phyloP scores from a whole-genome alignment of 2,329 filamentous ascomycete genomes.

The Colletotrichum sp. region DNA sequence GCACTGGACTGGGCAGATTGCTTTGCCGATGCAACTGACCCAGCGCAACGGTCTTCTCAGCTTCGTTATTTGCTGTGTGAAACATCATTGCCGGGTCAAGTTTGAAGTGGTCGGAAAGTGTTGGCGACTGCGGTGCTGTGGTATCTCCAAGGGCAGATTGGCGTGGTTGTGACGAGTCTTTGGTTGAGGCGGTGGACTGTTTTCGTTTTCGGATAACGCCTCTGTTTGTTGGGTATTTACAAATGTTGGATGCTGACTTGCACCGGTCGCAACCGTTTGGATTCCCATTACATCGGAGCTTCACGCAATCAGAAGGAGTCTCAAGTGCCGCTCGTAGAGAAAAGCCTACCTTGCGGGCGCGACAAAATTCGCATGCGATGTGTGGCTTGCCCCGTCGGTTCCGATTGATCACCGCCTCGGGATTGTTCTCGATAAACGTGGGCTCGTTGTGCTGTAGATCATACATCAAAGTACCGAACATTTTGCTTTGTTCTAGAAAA shows the following conservation, averaged over 20 bases:
- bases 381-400: neutral
- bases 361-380: neutral
- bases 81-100: neutral
- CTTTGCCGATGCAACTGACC: neutral
- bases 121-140: neutral
- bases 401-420: neutral
- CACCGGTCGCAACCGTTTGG: neutral
- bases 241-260: neutral
- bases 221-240: neutral
- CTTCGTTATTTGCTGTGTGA: neutral
- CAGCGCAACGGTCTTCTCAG: neutral
- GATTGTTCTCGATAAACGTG: neutral
- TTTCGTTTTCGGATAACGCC: neutral
- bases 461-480: conserved; percentile 14
- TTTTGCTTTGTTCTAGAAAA: neutral
- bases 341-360: neutral
- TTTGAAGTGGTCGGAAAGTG: neutral
- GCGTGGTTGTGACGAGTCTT: neutral
- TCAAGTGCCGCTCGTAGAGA: neutral
- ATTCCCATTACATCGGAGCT: conserved; percentile 6
- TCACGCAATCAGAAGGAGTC: neutral
- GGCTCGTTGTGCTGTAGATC: neutral
- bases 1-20: neutral
- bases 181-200: neutral
- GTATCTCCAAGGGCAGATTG: neutral